Evolutionary conservation across 208 protist species (phyloP).

Genomic region (Crithidia bombi): DNA sequence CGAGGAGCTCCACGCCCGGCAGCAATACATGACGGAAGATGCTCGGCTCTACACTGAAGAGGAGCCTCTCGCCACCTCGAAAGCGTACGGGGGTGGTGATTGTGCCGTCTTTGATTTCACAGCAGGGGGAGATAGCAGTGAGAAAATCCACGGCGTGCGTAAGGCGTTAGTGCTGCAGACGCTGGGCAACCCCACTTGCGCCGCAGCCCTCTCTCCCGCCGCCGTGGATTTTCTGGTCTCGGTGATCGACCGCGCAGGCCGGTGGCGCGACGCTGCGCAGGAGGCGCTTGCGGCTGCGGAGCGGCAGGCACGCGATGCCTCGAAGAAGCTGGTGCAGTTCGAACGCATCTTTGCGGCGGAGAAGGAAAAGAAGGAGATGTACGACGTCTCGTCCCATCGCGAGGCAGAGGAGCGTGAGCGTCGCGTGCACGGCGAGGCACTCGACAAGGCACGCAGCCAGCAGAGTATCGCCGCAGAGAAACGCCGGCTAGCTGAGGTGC

Average conservation of each 20-base stretch:
- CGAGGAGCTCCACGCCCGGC: constrained; percentile 46
- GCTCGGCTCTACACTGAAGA: constrained; percentile 57
- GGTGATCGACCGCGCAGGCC: constrained; percentile 45
- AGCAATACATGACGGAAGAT: constrained; percentile 53
- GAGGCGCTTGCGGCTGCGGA: constrained; percentile 36
- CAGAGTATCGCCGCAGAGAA: constrained; percentile 59
- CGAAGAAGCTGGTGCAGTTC: constrained; percentile 33
- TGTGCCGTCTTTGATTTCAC: not conserved
- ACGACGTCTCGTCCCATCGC: constrained; percentile 38
- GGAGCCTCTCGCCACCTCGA: constrained; percentile 33
- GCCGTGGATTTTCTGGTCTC: constrained; percentile 42
- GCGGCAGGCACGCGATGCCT: constrained; percentile 32
- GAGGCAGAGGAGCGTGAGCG: constrained; percentile 60
- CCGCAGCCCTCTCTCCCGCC: constrained; percentile 18
- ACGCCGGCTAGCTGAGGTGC: constrained; percentile 43
- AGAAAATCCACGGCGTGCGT: constrained; percentile 35
- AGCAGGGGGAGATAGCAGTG: not conserved
- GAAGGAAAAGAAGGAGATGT: constrained; percentile 68
- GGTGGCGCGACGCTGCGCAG: constrained; percentile 32
- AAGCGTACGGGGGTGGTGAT: not conserved
- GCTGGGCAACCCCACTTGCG: constrained; percentile 38
- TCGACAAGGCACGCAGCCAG: constrained; percentile 47
- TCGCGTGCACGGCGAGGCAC: constrained; percentile 44
- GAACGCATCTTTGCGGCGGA: constrained; percentile 40
- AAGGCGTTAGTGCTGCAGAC: constrained; percentile 45